A percentile compares a stretch with the other conserved stretches of the same genome.
Conservation (phyloP, 2,329 filamentous ascomycete genomes). For the Knufia petricola region DNA sequence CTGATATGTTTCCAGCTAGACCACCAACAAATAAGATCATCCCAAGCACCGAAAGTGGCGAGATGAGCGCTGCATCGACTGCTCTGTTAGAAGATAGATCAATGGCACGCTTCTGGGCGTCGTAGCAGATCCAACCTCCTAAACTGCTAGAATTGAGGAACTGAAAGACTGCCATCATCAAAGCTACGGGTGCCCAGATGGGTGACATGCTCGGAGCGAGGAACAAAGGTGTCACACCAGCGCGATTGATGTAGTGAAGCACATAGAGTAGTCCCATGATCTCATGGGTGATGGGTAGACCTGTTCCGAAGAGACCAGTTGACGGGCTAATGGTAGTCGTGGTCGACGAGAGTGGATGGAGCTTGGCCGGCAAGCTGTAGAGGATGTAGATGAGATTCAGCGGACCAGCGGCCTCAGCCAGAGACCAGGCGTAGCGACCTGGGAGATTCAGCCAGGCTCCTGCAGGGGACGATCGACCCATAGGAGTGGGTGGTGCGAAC, state of each 20-base stretch:
- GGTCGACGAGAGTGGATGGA: slow-evolving; percentile 14
- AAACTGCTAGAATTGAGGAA: slow-evolving; percentile 68
- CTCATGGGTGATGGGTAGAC: slow-evolving; percentile 30
- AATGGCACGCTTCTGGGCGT: slow-evolving; percentile 8
- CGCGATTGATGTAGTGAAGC: slow-evolving; percentile 85
- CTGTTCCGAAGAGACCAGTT: slow-evolving; percentile 15
- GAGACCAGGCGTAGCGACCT: slow-evolving; percentile 75
- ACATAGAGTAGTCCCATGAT: slow-evolving; percentile 42
- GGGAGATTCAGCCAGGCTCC: slow-evolving; percentile 71
- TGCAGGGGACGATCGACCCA: slow-evolving; percentile 75
- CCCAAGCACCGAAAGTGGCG: slow-evolving; percentile 48
- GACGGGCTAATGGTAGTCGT: slow-evolving; percentile 1
- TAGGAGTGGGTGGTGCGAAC: slow-evolving; percentile 40
- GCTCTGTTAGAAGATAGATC: slow-evolving; percentile 26
- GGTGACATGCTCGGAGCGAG: slow-evolving; percentile 86
- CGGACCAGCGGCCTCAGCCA: slow-evolving; percentile 77
- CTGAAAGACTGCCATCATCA: slow-evolving; percentile 62
- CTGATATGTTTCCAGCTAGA: slow-evolving; percentile 70
- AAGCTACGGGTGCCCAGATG: slow-evolving; percentile 62
- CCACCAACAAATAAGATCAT: slow-evolving; percentile 67
- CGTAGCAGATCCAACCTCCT: slow-evolving; percentile 61
- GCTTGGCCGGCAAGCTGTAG: slow-evolving; percentile 51
- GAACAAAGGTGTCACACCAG: slow-evolving; percentile 68
- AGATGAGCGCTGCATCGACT: slow-evolving; percentile 40
- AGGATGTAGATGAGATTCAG: slow-evolving; percentile 71